These are phyloP conservation scores for Clarireedia hainanense DNA, from an alignment of 2,329 filamentous ascomycete genomes.

Conservation along the genomic window DNA sequence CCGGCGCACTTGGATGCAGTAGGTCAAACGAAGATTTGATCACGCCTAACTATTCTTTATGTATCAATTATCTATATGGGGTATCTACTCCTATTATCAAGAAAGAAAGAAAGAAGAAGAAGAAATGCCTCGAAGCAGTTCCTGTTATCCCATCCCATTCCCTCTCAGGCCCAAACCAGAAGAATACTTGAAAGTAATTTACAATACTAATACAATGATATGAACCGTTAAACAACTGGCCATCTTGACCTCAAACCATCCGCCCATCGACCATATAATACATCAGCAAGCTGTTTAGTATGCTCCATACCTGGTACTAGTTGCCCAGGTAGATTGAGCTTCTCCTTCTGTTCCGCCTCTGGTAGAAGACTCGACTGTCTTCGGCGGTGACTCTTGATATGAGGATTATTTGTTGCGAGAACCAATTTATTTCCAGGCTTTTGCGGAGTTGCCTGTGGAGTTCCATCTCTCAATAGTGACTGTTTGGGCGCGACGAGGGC, in stretches of 20 bases:
- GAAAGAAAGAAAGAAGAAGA: too few species aligned
- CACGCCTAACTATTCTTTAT: too few species aligned
- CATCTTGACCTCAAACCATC: slow-evolving; percentile 71
- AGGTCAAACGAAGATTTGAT: too few species aligned
- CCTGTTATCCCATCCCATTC: background rate
- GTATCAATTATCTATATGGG: too few species aligned
- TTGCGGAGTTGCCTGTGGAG: slow-evolving; percentile 42
- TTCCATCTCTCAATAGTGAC: slow-evolving; percentile 44
- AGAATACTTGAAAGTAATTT: background rate
- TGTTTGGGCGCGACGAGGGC: slow-evolving; percentile 23
- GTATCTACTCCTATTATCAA: too few species aligned
- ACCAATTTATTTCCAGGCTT: slow-evolving; percentile 51
- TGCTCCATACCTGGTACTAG: slow-evolving; percentile 77
- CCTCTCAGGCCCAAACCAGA: background rate
- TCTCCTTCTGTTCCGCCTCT: slow-evolving; percentile 39
- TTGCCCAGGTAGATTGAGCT: slow-evolving; percentile 46
- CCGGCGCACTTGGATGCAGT: too few species aligned
- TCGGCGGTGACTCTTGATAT: slow-evolving; percentile 70
- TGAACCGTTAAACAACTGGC: slow-evolving; percentile 34
- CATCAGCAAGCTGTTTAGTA: slow-evolving; percentile 78
- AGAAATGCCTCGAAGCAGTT: too few species aligned
- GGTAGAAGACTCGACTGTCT: slow-evolving; percentile 38
- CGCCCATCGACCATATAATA: slow-evolving; percentile 84
- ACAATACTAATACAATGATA: background rate
- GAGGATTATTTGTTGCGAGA: slow-evolving; percentile 74